Conservation (phyloP, 768 basidiomycete species). For the Asterophora parasitica region DNA sequence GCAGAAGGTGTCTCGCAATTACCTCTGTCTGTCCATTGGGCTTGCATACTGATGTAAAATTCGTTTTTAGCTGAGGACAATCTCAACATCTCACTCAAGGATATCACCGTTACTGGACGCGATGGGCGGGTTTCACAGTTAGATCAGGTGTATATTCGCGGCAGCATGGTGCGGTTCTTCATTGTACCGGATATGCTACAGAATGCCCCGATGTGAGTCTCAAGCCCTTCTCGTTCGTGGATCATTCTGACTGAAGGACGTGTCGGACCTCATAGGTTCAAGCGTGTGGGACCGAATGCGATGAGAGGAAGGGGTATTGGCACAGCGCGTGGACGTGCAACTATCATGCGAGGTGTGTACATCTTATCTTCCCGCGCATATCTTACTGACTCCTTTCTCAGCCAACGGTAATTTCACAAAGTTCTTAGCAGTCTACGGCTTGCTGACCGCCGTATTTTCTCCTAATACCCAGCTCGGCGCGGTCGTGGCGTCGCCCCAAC, state of each 20-base stretch:
- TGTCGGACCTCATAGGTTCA: slow-evolving; percentile 71
- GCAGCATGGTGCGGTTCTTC: slow-evolving; percentile 97
- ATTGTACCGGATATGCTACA: slow-evolving; percentile 99
- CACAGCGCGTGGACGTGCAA: slow-evolving; percentile 96
- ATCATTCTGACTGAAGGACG: neutral
- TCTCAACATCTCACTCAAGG: slow-evolving; percentile 91
- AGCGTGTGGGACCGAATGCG: slow-evolving; percentile 95
- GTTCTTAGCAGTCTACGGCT: neutral
- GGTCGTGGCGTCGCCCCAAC: slow-evolving; percentile 75
- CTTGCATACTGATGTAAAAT: slow-evolving; percentile 2
- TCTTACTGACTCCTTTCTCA: slow-evolving; percentile 27
- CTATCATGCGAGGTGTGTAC: slow-evolving; percentile 90
- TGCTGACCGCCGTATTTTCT: slow-evolving; percentile 5
- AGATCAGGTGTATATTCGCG: slow-evolving; percentile 98
- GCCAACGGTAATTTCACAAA: slow-evolving; percentile 59
- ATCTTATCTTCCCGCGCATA: slow-evolving; percentile 5
- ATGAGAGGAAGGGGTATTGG: slow-evolving; percentile 99
- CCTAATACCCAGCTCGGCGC: slow-evolving; percentile 60
- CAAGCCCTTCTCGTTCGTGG: slow-evolving; percentile 1
- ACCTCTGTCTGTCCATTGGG: slow-evolving; percentile 1
- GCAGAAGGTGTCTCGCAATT: slow-evolving; percentile 72
- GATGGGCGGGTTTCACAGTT: slow-evolving; percentile 98
- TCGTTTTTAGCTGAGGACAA: slow-evolving; percentile 86
- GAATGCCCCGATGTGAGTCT: slow-evolving; percentile 93
- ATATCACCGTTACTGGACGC: slow-evolving; percentile 95